A percentile compares a stretch with the other conserved stretches of the same genome.
phyloP scores from a whole-genome alignment of 306 rosid genomes.

The Cicer yamashitae region DNA sequence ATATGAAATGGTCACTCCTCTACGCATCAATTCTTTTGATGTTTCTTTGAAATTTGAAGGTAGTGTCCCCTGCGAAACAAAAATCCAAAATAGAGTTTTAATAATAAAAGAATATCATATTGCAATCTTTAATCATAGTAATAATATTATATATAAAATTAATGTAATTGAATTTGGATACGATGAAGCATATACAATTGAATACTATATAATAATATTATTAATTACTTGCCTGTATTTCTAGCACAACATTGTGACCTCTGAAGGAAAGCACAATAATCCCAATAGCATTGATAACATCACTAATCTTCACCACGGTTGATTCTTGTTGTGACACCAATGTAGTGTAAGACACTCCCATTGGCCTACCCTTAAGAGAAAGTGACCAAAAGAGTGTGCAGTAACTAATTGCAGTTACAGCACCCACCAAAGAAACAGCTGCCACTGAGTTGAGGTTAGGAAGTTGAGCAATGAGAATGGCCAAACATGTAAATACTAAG shows the following conservation, averaged over 20 bases:
- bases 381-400: constrained; percentile 63
- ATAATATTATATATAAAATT: no score
- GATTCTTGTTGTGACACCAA: not conserved
- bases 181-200: no score
- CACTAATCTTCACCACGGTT: constrained; percentile 22
- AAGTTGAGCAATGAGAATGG: constrained; percentile 61
- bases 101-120: no score
- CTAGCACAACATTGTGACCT: constrained; percentile 81
- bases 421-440: constrained; percentile 59
- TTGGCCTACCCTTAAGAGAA: constrained; percentile 55
- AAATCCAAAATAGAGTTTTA: not conserved
- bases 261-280: constrained; percentile 57
- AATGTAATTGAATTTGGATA: no score
- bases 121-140: no score
- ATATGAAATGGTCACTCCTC: constrained; percentile 61
- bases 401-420: constrained; percentile 46
- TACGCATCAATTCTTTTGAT: constrained; percentile 55
- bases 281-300: constrained; percentile 59
- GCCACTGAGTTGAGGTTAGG: constrained; percentile 71
- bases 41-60: constrained; percentile 55
- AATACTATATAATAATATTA: no score
- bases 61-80: constrained; percentile 66
- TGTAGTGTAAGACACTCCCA: constrained; percentile 41
- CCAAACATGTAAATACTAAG: constrained; percentile 57
- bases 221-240: constrained; percentile 62